phyloP scores from a whole-genome alignment of 352 stramenopile species.

The Elongisporangium prolatum region DNA sequence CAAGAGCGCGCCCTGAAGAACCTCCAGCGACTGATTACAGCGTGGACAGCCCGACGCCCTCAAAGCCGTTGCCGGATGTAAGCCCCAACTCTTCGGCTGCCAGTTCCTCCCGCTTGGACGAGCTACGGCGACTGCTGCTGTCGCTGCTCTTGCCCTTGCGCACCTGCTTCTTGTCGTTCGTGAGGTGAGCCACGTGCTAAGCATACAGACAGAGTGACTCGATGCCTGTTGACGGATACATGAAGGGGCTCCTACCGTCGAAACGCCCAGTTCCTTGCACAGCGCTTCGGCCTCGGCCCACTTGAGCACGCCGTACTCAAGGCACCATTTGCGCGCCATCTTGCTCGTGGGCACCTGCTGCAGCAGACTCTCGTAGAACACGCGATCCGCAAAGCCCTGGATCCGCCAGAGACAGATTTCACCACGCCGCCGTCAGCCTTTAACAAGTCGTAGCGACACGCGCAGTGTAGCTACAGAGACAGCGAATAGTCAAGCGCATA shows the following conservation, averaged over 20 bases:
- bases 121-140: slow-evolving; percentile 15
- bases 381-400: slow-evolving; percentile 82
- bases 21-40: slow-evolving; percentile 25
- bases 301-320: slow-evolving; percentile 88
- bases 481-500: not conserved
- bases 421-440: not conserved
- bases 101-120: slow-evolving; percentile 35
- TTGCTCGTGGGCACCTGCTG: slow-evolving; percentile 77
- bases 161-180: slow-evolving; percentile 29
- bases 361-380: slow-evolving; percentile 89
- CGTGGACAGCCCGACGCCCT: slow-evolving; percentile 59
- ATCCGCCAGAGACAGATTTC: not conserved
- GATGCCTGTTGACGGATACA: slow-evolving; percentile 1
- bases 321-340: slow-evolving; percentile 89
- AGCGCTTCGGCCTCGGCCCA: slow-evolving; percentile 76
- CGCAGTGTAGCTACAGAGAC: not conserved
- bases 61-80: slow-evolving; percentile 27
- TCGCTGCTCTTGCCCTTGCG: slow-evolving; percentile 17
- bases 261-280: slow-evolving; percentile 67
- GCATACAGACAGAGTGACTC: not conserved
- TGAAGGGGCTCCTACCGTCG: slow-evolving; percentile 32
- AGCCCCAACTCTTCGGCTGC: slow-evolving; percentile 58
- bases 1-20: not conserved
- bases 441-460: not conserved
- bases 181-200: slow-evolving; percentile 63